Conservation (phyloP, 306 rosid genomes). For the Cyclanthera cordifolia region DNA sequence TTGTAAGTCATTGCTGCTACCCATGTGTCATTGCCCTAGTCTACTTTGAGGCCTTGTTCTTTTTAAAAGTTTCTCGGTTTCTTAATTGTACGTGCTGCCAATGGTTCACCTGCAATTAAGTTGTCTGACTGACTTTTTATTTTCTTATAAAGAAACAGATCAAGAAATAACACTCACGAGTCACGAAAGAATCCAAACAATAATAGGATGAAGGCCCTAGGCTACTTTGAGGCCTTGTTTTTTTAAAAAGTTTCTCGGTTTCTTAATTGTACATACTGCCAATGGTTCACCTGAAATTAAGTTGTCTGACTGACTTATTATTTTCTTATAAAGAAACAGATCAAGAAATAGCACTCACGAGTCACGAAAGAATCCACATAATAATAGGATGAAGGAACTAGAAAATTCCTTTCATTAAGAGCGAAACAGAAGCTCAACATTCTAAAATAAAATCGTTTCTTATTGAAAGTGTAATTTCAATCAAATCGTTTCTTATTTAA, state of each 20-base stretch:
- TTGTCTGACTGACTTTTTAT: not conserved
- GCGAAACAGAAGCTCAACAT: not conserved
- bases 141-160: not conserved
- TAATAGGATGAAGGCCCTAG: not conserved
- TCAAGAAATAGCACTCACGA: not conserved
- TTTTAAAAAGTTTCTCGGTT: not conserved
- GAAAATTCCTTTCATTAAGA: not conserved
- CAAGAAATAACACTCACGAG: not conserved
- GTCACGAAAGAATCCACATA: not conserved
- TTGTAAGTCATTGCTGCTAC: constrained; percentile 31
- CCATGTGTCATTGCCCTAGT: not conserved
- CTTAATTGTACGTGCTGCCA: not conserved
- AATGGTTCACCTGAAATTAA: not conserved
- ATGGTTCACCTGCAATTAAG: not conserved
- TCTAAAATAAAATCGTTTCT: too few relatives aligned
- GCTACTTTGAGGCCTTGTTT: not conserved
- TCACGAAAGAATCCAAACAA: not conserved
- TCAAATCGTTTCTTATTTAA: too few relatives aligned
- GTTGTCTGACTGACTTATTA: not conserved
- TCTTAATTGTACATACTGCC: not conserved
- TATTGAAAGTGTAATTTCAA: too few relatives aligned
- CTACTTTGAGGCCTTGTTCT: not conserved
- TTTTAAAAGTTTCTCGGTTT: not conserved
- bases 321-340: not conserved
- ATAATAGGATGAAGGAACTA: not conserved